Evolutionary conservation across 805 yeast species (phyloP).

Genomic region (Suhomyces prunicola): DNA sequence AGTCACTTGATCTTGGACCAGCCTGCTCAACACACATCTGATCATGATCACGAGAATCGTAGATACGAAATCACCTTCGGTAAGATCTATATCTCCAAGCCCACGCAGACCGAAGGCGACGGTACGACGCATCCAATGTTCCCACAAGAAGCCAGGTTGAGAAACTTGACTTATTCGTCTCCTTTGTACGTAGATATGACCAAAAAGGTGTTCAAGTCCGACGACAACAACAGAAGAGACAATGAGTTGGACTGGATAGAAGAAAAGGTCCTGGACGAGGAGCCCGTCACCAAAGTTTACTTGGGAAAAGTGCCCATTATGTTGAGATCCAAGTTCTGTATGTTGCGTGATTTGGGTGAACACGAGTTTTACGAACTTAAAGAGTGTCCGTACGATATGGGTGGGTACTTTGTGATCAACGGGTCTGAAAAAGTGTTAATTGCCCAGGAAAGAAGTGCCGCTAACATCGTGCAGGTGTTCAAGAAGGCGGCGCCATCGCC

Average conservation of each 20-base stretch:
- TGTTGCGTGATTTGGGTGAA: slow-evolving; percentile 83
- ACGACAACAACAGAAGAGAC: slow-evolving; percentile 57
- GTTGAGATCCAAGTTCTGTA: slow-evolving; percentile 95
- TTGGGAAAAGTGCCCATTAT: slow-evolving; percentile 98
- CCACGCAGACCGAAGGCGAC: slow-evolving; percentile 98
- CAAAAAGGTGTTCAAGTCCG: slow-evolving; percentile 80
- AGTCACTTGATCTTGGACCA: slow-evolving; percentile 91
- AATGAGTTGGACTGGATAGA: slow-evolving; percentile 54
- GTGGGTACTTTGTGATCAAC: slow-evolving; percentile 97
- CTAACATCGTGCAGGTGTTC: slow-evolving; percentile 97
- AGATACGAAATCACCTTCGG: slow-evolving; percentile 97
- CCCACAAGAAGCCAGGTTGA: slow-evolving; percentile 96
- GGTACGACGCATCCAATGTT: slow-evolving; percentile 99
- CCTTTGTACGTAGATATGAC: slow-evolving; percentile 95
- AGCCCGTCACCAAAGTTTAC: slow-evolving; percentile 66
- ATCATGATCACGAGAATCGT: slow-evolving; percentile 83
- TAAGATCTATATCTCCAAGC: slow-evolving; percentile 91
- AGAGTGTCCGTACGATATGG: slow-evolving; percentile 99
- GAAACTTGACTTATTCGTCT: slow-evolving; percentile 94
- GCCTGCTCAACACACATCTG: slow-evolving; percentile 95
- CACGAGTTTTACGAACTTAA: slow-evolving; percentile 92
- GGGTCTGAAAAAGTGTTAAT: slow-evolving; percentile 97
- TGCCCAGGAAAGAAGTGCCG: slow-evolving; percentile 98
- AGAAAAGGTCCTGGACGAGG: slow-evolving; percentile 50
- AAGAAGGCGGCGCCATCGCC: slow-evolving; percentile 98